Evolutionary conservation across 805 yeast species (phyloP), one percentile per base, ranked within the genome.

Genomic region (Myxozyma neglecta): DNA sequence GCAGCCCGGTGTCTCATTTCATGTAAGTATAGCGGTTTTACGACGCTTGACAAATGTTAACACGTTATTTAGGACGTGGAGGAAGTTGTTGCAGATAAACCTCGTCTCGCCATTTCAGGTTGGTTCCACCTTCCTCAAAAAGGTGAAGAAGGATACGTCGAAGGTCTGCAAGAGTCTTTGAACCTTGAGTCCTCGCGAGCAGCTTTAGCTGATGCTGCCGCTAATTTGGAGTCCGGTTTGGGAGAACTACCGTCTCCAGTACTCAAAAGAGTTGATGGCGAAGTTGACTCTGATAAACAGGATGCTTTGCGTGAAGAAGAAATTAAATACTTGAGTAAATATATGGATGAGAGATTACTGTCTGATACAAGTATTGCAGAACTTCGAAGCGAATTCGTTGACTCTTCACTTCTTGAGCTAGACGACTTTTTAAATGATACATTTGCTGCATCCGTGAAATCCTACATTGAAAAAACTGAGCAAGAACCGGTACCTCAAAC

Each of bases 41-140:
- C 13, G 18, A 14, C 14, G n/a, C 32, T 13, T 9, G 16, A 24
- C 29, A 13, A 10, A 13, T 24, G 29, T 34, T 14, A 24, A 4
- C 24, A n/a, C 50, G 39, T 24, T 14, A 6, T 36, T 14, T 0
- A 18, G 62, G 99, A 96, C 70, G 99, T 94, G 11, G 98, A 96
- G 76, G 99, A 94, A 74, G 99, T 96, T 1, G 82, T 87, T 63
- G 96, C 86, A 1, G 96, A 92, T 71, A 89, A 87, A 71, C 96
- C 91, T 65, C 81, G 99, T 71, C 77, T 94, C 40, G 89, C 97
- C 0, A 90, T 94, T 63, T 97, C 94, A 71, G 99, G 99, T 0
- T 96, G 99, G 99, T 96, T 93, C 72, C 99, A 94, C 74, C 89
- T 92, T 56, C 99, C 99, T 3, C 98, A 94, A 73, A 77, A 77